Base-by-base conservation (phyloP, 805 yeast genomes). In the Suhomyces vadensis region DNA sequence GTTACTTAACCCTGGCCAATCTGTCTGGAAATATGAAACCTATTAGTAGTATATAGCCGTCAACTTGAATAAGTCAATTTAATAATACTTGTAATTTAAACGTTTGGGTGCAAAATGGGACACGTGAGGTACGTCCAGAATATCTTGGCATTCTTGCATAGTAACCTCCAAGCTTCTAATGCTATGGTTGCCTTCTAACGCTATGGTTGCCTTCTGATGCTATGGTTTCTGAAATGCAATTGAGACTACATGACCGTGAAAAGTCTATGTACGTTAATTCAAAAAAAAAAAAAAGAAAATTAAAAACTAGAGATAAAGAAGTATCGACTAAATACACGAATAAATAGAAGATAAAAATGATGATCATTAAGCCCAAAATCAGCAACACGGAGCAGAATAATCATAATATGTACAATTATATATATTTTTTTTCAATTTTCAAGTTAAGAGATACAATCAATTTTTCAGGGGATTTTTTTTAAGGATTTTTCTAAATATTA, bases 1-100 rank as follows among this genome's bases (percentile, higher is more conserved):
- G 53, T 48, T 71, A 20, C 60, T 77, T 44, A 76, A 77, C 56
- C 79, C 80, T 4, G 60, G 57, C 26, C 75, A 73, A 55, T 57
- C 65, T 1, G 44, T 67, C 26, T 75, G 73, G 69, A 73, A 67
- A 48, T 75, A 78, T 77, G 58, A 62, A 21, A 66, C 63, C 44
- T 70, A 40, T 46, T 61, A 55, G 29, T n/a, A n/a, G n/a, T n/a
- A n/a, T n/a, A n/a, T n/a, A n/a, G n/a, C n/a, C n/a, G n/a, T n/a
- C n/a, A n/a, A n/a, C n/a, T n/a, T n/a, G n/a, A n/a, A n/a, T n/a
- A n/a, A n/a, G n/a, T n/a, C n/a, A n/a, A n/a, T n/a, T n/a, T n/a
- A n/a, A n/a, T n/a, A n/a, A n/a, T n/a, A n/a, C n/a, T n/a, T n/a
- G n/a, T n/a, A n/a, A n/a, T n/a, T n/a, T n/a, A n/a, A n/a, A n/a